Conservation (phyloP, 306 rosid genomes). For the Sicyos edulis region DNA sequence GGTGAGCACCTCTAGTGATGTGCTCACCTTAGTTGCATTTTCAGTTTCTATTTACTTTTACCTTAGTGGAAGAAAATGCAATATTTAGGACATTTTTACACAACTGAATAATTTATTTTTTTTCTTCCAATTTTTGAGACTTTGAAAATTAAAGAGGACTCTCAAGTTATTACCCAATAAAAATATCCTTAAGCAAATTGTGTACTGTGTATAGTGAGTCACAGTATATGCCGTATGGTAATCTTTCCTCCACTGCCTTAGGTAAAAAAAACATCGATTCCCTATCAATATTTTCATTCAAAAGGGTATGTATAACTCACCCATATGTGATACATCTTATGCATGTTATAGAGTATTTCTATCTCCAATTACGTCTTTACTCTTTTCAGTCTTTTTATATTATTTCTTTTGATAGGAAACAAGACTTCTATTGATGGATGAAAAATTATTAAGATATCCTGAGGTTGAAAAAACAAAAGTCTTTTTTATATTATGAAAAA, state of each 20-base stretch:
- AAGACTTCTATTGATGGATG: too few species aligned
- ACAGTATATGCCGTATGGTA: neutral
- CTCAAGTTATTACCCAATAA: constrained; percentile 4
- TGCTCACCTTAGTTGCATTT: constrained; percentile 11
- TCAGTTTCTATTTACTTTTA: neutral
- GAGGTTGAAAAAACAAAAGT: too few species aligned
- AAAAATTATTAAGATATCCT: too few species aligned
- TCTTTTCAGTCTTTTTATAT: neutral
- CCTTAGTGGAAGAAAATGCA: neutral
- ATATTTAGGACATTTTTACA: neutral
- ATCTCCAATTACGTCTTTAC: neutral
- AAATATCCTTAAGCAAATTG: neutral
- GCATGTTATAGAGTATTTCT: neutral
- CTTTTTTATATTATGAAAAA: too few species aligned
- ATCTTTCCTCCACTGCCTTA: neutral
- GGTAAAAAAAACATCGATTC: too few species aligned
- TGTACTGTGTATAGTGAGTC: neutral
- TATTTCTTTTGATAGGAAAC: too few species aligned
- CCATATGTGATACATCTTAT: neutral
- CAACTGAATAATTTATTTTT: neutral
- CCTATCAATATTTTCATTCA: neutral
- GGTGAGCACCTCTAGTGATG: neutral
- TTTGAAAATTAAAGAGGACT: neutral
- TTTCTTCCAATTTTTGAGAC: neutral
- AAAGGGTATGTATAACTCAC: neutral